Conservation (phyloP, 2,329 filamentous ascomycete genomes). For the Chaetomiaceae sp. region DNA sequence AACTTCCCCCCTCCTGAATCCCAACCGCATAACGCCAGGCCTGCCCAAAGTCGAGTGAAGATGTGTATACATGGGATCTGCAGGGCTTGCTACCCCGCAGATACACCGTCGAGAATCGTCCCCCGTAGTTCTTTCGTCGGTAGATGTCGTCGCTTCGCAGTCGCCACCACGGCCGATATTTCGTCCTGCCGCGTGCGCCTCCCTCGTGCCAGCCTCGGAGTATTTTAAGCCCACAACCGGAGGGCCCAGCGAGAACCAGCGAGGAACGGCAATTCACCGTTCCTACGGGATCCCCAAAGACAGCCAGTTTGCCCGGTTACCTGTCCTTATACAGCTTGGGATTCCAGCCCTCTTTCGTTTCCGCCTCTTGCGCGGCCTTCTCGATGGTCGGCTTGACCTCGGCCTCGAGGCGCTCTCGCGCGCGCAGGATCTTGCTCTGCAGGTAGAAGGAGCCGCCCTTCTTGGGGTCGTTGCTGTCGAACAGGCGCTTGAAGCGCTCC, state of each 20-base stretch:
- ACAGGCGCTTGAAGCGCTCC: constrained; percentile 87
- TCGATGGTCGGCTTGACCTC: constrained; percentile 71
- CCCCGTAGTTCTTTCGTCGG: not conserved
- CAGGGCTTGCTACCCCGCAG: not conserved
- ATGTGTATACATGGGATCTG: constrained; percentile 17
- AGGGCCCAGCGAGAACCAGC: too few relatives aligned
- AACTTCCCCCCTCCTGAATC: constrained; percentile 4
- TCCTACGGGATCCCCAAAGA: too few relatives aligned
- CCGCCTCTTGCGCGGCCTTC: constrained; percentile 68
- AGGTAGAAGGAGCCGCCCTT: constrained; percentile 98
- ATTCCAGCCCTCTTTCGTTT: constrained; percentile 81
- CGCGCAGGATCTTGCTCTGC: constrained; percentile 91
- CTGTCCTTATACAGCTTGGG: constrained; percentile 92
- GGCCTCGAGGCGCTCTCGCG: constrained; percentile 85
- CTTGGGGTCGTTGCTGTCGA: constrained; percentile 89
- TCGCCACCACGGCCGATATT: not conserved
- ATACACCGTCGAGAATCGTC: not conserved
- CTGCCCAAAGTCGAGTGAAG: constrained; percentile 28
- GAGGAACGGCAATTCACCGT: too few relatives aligned
- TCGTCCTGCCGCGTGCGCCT: not conserved
- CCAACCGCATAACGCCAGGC: constrained; percentile 25
- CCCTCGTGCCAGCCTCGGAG: not conserved
- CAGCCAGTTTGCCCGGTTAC: constrained; percentile 35
- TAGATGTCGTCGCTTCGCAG: not conserved
- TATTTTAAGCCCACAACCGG: too few relatives aligned